These are phyloP conservation scores for Metarhizium rileyi DNA, from an alignment of 2,329 filamentous ascomycete species.

Conservation along the genomic window DNA sequence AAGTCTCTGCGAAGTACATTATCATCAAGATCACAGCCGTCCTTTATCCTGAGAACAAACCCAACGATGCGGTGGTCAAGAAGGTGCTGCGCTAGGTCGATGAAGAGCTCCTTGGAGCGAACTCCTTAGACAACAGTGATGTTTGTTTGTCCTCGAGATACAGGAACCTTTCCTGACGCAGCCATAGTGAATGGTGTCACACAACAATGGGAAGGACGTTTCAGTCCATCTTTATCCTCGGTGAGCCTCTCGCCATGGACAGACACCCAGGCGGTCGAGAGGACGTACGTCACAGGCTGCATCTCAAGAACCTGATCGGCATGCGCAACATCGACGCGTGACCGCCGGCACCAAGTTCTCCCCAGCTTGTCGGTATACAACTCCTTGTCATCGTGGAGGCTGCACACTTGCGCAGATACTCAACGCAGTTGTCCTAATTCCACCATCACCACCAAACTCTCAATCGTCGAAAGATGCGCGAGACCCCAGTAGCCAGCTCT, in stretches of 20 bases:
- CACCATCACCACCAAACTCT: conserved; percentile 61
- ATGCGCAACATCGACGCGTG: conserved; percentile 43
- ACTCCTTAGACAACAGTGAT: conserved; percentile 38
- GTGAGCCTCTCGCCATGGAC: conserved; percentile 39
- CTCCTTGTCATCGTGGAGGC: conserved; percentile 44
- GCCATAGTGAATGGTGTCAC: conserved; percentile 49
- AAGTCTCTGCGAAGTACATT: conserved; percentile 28
- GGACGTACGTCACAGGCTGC: conserved; percentile 37
- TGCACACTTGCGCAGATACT: conserved; percentile 45
- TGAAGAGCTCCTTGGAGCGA: conserved; percentile 43
- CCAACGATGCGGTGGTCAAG: conserved; percentile 50
- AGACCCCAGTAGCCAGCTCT: conserved; percentile 51
- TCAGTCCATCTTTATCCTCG: conserved; percentile 45
- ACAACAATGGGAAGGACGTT: conserved; percentile 41
- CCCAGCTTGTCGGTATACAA: conserved; percentile 34
- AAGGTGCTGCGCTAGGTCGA: conserved; percentile 44
- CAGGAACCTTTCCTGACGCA: conserved; percentile 39
- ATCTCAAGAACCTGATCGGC: conserved; percentile 43
- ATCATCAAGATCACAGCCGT: conserved; percentile 30
- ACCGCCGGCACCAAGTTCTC: conserved; percentile 40
- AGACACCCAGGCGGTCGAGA: conserved; percentile 42
- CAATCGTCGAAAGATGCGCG: conserved; percentile 55
- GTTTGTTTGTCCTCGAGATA: conserved; percentile 44
- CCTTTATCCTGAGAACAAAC: conserved; percentile 35
- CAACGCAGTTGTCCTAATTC: conserved; percentile 42